phyloP scores from a whole-genome alignment of 192 early-diverging fungal species.

The Umbelopsis isabellina region DNA sequence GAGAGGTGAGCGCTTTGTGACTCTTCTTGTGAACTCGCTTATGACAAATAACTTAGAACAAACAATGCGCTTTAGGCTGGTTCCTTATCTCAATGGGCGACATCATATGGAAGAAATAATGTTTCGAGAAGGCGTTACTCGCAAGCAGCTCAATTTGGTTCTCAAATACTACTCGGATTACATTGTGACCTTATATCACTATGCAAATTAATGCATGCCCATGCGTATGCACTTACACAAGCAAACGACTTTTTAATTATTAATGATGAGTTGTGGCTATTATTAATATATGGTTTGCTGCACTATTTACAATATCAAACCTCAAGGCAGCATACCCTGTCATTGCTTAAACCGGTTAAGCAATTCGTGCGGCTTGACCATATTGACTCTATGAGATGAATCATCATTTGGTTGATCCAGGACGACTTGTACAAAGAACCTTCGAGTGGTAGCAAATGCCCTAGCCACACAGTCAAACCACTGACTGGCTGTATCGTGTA shows the following conservation, averaged over 20 bases:
- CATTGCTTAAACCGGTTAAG: constrained; percentile 1
- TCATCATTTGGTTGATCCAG: neutral
- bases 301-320: neutral
- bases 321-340: neutral
- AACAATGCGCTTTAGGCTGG: constrained; percentile 48
- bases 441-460: neutral
- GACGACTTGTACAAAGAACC: constrained; percentile 7
- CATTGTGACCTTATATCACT: constrained; percentile 36
- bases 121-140: constrained; percentile 60
- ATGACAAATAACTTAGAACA: too few species aligned
- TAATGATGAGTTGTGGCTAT: neutral
- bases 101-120: constrained; percentile 82
- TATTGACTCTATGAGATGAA: neutral
- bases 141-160: constrained; percentile 35
- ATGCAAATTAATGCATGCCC: constrained; percentile 6
- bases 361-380: constrained; percentile 3
- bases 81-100: constrained; percentile 77
- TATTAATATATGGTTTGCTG: neutral
- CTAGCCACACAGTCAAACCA: neutral
- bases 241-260: neutral
- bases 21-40: neutral
- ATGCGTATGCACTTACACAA: too few species aligned
- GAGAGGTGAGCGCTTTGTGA: constrained; percentile 42
- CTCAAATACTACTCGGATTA: constrained; percentile 40
- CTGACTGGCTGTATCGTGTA: neutral